Evolutionary conservation across 306 rosid genomes (phyloP).

Genomic region (Prunus dulcis): DNA sequence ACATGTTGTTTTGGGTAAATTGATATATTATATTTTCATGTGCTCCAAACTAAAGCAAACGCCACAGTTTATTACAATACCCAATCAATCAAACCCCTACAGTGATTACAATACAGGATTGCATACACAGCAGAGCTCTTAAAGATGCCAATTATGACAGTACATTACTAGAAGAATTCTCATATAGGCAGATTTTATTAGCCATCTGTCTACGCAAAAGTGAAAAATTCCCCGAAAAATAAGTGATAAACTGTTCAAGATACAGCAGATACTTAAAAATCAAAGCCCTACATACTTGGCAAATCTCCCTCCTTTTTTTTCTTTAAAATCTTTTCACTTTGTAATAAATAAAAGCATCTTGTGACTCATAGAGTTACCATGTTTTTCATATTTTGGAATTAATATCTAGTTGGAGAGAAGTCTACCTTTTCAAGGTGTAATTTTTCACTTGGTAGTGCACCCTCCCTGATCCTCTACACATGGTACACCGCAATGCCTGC

Average conservation of each 20-base stretch:
- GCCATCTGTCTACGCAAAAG: not conserved
- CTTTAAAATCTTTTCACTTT: not conserved
- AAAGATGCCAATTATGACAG: not conserved
- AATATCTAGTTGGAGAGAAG: slow-evolving; percentile 19
- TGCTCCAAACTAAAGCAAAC: no score
- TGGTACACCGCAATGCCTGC: slow-evolving; percentile 86
- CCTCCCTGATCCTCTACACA: slow-evolving; percentile 88
- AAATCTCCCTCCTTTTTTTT: not conserved
- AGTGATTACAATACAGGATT: not conserved
- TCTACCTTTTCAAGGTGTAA: slow-evolving; percentile 61
- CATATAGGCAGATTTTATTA: not conserved
- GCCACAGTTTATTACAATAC: no score
- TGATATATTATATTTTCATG: no score
- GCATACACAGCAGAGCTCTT: not conserved
- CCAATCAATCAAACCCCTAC: no score
- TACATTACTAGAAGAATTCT: not conserved
- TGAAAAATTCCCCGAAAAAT: not conserved
- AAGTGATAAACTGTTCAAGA: not conserved
- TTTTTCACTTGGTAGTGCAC: slow-evolving; percentile 92
- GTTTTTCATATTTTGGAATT: slow-evolving; percentile 9
- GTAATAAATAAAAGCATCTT: slow-evolving; percentile 11
- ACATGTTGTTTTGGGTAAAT: no score
- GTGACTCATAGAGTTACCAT: slow-evolving; percentile 11
- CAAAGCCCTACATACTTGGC: not conserved
- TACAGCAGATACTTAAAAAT: not conserved